Evolutionary conservation across 176 grass and related monocot genomes (phyloP).

Genomic region (Oryza glumipatula): DNA sequence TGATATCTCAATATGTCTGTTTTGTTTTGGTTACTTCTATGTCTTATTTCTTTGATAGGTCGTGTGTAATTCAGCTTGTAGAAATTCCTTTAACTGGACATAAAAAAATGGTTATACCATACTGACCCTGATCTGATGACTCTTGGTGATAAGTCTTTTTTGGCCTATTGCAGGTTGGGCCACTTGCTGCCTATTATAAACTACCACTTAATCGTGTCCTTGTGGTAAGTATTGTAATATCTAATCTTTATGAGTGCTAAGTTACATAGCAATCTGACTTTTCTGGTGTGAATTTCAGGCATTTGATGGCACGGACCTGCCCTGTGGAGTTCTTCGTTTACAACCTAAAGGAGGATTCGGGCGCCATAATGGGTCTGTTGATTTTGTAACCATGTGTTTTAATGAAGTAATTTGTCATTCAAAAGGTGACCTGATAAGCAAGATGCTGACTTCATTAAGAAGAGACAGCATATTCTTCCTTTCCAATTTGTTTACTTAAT

Average conservation of each 20-base stretch:
- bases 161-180: slow-evolving; percentile 63
- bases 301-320: slow-evolving; percentile 81
- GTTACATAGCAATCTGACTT: slow-evolving; percentile 20
- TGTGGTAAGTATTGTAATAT: slow-evolving; percentile 58
- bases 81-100: slow-evolving; percentile 2
- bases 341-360: slow-evolving; percentile 90
- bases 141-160: slow-evolving; percentile 4
- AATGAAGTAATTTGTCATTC: background rate
- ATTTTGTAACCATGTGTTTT: background rate
- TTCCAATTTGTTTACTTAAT: background rate
- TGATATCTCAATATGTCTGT: background rate
- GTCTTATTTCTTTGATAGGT: background rate
- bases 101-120: background rate
- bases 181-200: slow-evolving; percentile 92
- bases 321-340: slow-evolving; percentile 85
- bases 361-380: slow-evolving; percentile 76
- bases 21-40: slow-evolving; percentile 14
- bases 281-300: slow-evolving; percentile 55
- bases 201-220: slow-evolving; percentile 74
- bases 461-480: background rate
- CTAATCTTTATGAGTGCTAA: background rate
- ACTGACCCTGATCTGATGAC: background rate
- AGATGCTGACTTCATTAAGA: background rate
- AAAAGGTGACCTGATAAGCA: background rate
- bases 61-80: slow-evolving; percentile 11